These are phyloP conservation scores for Solanum etuberosum DNA, from an alignment of 257 asterid genomes.

Conservation along the genomic window DNA sequence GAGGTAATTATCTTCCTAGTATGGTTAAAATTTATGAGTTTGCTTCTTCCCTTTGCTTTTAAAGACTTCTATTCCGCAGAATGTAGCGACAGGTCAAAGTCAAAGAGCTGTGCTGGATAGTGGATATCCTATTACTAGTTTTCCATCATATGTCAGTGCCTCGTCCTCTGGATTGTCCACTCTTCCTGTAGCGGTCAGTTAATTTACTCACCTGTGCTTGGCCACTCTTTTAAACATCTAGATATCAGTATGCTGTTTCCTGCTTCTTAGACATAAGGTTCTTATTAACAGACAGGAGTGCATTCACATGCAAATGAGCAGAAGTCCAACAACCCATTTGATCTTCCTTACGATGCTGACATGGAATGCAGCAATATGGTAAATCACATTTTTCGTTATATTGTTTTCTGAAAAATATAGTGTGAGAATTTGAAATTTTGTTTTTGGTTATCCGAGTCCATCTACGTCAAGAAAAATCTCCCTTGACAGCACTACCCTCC, in stretches of 20 bases:
- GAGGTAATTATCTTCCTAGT: slow-evolving; percentile 31
- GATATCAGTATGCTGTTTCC: not conserved
- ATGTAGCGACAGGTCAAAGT: slow-evolving; percentile 17
- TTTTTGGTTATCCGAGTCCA: not conserved
- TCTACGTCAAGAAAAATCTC: not conserved
- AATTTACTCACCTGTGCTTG: not conserved
- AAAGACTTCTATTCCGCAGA: slow-evolving; percentile 25
- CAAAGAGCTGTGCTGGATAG: slow-evolving; percentile 14
- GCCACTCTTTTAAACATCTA: not conserved
- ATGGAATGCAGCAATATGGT: slow-evolving; percentile 47
- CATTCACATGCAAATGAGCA: slow-evolving; percentile 27
- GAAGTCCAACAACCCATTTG: slow-evolving; percentile 70
- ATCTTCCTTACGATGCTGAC: slow-evolving; percentile 55
- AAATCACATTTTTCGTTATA: slow-evolving; percentile 4
- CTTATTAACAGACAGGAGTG: slow-evolving; percentile 35
- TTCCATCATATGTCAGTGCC: slow-evolving; percentile 25
- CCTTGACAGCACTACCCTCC: not conserved
- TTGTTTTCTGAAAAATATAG: not conserved
- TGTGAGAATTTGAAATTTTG: not conserved
- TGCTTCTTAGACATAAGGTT: slow-evolving; percentile 5
- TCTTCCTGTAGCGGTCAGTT: slow-evolving; percentile 29
- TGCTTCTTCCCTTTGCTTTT: slow-evolving; percentile 9
- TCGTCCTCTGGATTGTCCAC: slow-evolving; percentile 21
- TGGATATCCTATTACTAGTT: slow-evolving; percentile 20
- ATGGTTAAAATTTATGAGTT: slow-evolving; percentile 2